These are phyloP conservation scores for Solanum piurae DNA, from an alignment of 257 asterid species.

Conservation along the genomic window DNA sequence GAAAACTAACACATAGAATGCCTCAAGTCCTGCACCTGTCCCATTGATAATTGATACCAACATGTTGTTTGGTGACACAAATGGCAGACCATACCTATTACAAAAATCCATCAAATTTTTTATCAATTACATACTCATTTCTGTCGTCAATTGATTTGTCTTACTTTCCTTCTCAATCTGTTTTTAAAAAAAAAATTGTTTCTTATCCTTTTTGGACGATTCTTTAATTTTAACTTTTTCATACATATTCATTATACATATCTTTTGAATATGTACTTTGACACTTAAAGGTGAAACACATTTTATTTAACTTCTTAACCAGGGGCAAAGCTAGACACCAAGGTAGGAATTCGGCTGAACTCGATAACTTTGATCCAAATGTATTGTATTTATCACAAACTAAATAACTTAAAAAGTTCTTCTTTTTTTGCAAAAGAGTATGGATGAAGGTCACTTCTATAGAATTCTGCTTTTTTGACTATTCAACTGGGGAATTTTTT, in stretches of 20 bases:
- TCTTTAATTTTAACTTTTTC: background rate
- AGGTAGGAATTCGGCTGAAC: too few species aligned
- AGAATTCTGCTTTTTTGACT: background rate
- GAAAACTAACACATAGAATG: conserved; percentile 43
- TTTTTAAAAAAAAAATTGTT: too few species aligned
- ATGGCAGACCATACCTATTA: conserved; percentile 70
- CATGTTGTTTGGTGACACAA: conserved; percentile 49
- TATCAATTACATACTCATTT: background rate
- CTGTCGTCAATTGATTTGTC: background rate
- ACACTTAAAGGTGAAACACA: background rate
- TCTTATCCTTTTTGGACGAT: too few species aligned
- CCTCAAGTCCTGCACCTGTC: conserved; percentile 48
- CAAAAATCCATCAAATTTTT: background rate
- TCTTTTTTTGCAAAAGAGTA: background rate
- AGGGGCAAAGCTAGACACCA: background rate
- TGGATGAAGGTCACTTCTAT: background rate
- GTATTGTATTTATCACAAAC: too few species aligned
- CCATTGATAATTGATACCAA: conserved; percentile 54
- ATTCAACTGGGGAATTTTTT: background rate
- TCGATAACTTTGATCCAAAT: too few species aligned
- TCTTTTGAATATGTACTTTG: background rate
- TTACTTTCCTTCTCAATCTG: too few species aligned
- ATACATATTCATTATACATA: too few species aligned
- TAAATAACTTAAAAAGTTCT: background rate
- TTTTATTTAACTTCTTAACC: background rate